These are phyloP conservation scores for Xylariaceae sp. DNA, from an alignment of 2,329 filamentous ascomycete genomes.

Conservation along the genomic window DNA sequence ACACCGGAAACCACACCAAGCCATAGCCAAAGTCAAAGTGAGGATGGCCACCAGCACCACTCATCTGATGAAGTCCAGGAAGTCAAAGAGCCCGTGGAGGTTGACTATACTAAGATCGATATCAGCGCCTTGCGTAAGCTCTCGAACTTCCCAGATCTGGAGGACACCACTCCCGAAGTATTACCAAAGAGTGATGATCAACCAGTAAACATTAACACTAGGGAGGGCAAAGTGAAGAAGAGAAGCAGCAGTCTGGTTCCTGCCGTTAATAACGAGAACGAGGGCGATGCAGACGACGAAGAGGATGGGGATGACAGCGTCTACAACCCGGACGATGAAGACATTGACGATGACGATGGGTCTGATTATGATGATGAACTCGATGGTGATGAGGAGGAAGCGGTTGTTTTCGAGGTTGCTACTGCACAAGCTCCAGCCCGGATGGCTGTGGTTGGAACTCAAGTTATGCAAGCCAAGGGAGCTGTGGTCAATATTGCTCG, in stretches of 20 bases:
- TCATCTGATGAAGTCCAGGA: slow-evolving; percentile 50
- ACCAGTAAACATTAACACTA: background rate
- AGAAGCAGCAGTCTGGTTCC: slow-evolving; percentile 7
- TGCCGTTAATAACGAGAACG: slow-evolving; percentile 6
- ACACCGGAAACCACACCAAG: slow-evolving; percentile 58
- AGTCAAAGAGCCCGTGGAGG: slow-evolving; percentile 52
- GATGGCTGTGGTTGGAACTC: slow-evolving; percentile 65
- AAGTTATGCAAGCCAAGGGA: slow-evolving; percentile 73
- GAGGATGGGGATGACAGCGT: slow-evolving; percentile 26
- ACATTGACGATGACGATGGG: slow-evolving; percentile 41
- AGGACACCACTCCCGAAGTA: slow-evolving; percentile 36
- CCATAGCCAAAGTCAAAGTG: slow-evolving; percentile 55
- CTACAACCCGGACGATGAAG: slow-evolving; percentile 44
- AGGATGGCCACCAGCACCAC: slow-evolving; percentile 54
- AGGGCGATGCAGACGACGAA: slow-evolving; percentile 22
- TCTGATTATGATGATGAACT: slow-evolving; percentile 50
- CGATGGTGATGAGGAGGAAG: slow-evolving; percentile 62
- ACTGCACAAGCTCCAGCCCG: slow-evolving; percentile 61
- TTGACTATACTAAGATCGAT: slow-evolving; percentile 67
- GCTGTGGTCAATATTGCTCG: slow-evolving; percentile 86
- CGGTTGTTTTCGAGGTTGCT: slow-evolving; percentile 72
- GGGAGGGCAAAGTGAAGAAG: slow-evolving; percentile 11
- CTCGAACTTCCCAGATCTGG: slow-evolving; percentile 48
- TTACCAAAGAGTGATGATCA: slow-evolving; percentile 25
- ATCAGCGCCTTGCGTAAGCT: slow-evolving; percentile 55